Percentiles rank a stretch among this genome's conserved stretches.
These are phyloP conservation scores for Cornus suecica DNA, from an alignment of 148 eudicot species.

Conservation along the genomic window DNA sequence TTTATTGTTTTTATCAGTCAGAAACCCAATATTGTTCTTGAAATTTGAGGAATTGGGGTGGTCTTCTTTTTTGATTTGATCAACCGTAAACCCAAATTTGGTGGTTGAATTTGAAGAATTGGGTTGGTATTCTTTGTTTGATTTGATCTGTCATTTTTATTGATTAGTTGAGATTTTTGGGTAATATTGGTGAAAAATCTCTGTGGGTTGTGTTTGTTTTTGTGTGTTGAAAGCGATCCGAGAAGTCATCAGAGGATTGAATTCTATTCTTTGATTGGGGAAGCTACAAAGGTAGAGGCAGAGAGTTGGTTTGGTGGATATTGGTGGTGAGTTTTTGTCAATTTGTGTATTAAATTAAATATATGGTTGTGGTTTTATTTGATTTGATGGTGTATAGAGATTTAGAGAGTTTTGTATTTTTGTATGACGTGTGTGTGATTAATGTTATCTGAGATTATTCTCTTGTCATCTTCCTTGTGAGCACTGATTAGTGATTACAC, in stretches of 20 bases:
- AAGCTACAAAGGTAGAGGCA: background rate
- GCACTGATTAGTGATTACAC: background rate
- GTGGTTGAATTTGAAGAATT: no score
- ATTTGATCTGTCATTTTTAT: no score
- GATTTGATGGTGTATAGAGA: background rate
- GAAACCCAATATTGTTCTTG: no score
- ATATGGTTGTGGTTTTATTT: background rate
- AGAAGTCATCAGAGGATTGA: background rate
- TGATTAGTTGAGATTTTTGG: background rate
- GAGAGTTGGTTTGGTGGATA: background rate
- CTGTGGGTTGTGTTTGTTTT: background rate
- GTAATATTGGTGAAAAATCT: background rate
- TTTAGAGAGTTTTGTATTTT: background rate
- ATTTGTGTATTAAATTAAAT: no score
- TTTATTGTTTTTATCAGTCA: background rate
- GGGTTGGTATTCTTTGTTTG: no score
- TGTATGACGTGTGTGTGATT: slow-evolving; percentile 4
- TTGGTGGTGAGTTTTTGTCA: background rate
- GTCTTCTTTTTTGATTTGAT: no score
- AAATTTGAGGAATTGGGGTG: no score
- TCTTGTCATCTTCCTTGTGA: background rate
- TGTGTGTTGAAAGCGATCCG: background rate
- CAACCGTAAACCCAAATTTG: no score
- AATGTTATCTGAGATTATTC: background rate
- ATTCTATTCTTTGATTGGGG: background rate